Evolutionary conservation across 257 asterid species (phyloP).

Genomic region (Ocimum tenuiflorum): DNA sequence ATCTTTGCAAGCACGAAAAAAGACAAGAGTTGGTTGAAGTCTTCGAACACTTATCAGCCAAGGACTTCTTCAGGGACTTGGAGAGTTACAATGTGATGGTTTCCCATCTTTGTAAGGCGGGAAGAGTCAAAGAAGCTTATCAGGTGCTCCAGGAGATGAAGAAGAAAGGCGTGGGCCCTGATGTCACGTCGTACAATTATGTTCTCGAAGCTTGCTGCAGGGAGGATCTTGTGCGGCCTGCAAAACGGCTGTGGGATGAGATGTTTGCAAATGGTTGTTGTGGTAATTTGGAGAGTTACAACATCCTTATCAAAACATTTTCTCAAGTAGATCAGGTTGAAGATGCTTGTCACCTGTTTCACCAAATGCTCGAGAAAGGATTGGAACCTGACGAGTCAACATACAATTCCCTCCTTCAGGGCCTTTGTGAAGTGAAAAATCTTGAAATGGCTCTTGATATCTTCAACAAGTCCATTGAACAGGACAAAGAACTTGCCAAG

Average conservation of each 20-base stretch:
- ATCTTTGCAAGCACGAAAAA: constrained; percentile 57
- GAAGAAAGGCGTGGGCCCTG: constrained; percentile 58
- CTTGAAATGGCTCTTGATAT: constrained; percentile 44
- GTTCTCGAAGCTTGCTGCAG: constrained; percentile 80
- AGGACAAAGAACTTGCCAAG: constrained; percentile 38
- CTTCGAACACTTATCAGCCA: constrained; percentile 41
- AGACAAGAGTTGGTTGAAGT: constrained; percentile 51
- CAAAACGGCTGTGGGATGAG: constrained; percentile 88
- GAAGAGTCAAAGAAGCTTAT: constrained; percentile 65
- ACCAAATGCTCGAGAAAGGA: constrained; percentile 63
- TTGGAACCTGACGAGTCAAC: constrained; percentile 44
- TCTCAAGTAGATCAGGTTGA: constrained; percentile 51
- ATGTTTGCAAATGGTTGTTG: constrained; percentile 77
- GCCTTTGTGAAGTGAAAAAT: constrained; percentile 50
- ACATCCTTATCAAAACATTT: constrained; percentile 47
- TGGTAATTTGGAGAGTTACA: constrained; percentile 56
- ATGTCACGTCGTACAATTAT: constrained; percentile 55
- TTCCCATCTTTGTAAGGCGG: constrained; percentile 57
- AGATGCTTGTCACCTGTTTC: constrained; percentile 63
- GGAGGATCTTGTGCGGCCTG: constrained; percentile 76
- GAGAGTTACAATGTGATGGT: constrained; percentile 64
- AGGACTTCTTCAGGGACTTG: constrained; percentile 42
- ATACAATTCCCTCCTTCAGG: constrained; percentile 49
- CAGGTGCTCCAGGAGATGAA: constrained; percentile 69
- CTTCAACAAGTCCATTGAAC: constrained; percentile 42